A percentile compares a stretch with the other conserved stretches of the same genome.
Evolutionary conservation across 352 stramenopile genomes (phyloP).

Genomic region (Phytophthora pisi): DNA sequence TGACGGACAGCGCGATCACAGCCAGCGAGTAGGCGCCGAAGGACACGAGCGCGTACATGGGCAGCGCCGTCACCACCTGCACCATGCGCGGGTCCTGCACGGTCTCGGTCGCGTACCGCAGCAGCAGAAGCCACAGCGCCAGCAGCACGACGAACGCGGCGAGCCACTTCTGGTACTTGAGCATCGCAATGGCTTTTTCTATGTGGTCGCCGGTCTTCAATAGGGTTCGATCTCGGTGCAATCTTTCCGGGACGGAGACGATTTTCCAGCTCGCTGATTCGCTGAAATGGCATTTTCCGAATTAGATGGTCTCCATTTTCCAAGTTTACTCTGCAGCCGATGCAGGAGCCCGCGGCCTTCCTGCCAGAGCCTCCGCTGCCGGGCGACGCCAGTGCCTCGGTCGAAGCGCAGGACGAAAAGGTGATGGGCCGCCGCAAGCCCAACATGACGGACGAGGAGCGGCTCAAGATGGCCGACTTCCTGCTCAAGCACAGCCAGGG

Average conservation of each 20-base stretch:
- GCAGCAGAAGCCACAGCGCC: conserved; percentile 57
- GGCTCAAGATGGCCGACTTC: conserved; percentile 43
- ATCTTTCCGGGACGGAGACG: conserved; percentile 7
- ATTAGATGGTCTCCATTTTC: conserved; percentile 25
- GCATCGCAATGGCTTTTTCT: conserved; percentile 42
- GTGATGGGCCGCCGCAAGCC: conserved; percentile 26
- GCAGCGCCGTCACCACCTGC: conserved; percentile 61
- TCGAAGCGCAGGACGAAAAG: conserved; percentile 1
- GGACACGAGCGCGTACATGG: conserved; percentile 71
- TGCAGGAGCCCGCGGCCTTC: background rate
- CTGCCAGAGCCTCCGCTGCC: conserved; percentile 9
- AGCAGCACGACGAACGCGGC: conserved; percentile 50
- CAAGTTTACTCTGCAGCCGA: background rate
- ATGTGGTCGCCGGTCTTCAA: conserved; percentile 8
- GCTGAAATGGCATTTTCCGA: conserved; percentile 13
- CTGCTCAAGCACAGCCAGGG: conserved; percentile 44
- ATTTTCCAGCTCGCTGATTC: conserved; percentile 12
- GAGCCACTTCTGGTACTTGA: conserved; percentile 86
- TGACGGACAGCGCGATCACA: conserved; percentile 69
- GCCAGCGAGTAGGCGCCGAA: conserved; percentile 80
- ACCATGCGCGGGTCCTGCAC: conserved; percentile 46
- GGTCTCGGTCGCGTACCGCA: conserved; percentile 42
- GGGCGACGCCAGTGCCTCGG: background rate
- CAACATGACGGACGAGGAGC: conserved; percentile 48
- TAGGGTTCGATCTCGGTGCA: background rate